Base-by-base conservation (phyloP, 139 green algal genomes). In the Chlamydomonas sp. region DNA sequence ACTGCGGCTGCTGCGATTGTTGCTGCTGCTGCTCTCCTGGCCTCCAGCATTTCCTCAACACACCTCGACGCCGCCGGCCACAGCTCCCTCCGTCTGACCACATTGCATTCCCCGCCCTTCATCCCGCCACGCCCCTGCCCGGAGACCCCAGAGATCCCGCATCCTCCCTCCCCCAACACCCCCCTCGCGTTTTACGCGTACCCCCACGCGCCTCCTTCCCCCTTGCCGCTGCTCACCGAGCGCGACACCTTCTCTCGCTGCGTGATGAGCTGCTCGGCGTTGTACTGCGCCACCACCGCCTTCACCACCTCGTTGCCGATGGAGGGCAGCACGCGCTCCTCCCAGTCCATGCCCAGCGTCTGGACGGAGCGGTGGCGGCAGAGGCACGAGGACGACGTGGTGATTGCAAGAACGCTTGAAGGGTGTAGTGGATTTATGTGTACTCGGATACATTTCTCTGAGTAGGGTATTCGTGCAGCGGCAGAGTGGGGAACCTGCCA, bases 301-400 rank as follows among this genome's bases (percentile, higher is more conserved):
- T 99, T 99, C 2, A 99, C 95, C 60, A 99, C 96, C 90, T 99
- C 98, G 88, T 99, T 99, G 6, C 96, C 97, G 87, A 99, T 99
- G 77, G 98, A 99, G 0, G 98, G 98, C 89, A 99, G 94, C 86
- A 99, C 98, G 9, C 97, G 91, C 93, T 99, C 98, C 87, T 99
- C 98, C 95, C 98, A 99, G 91, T 99, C 98, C 67, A 94, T 80
- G 76, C 98, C 98, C 63, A 99, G 92, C 57, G 91, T 98, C 93
- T 97, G 95, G 80, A 88, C 10, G 58, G n/a, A 12, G 60, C 4
- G 57, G 31, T 57, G 5, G 63, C 12, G 77, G 57, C 4, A 79
- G 72, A 63, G 10, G 18, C 8, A 83, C 8, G 60, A 31, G 31
- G 59, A 20, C 8, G 76, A 80, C 9, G 16, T n/a, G 67, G 14